A percentile compares a stretch with the other conserved stretches of the same genome.
Conservation (phyloP, 164 flowering plant species). For the Hamamelis virginiana region DNA sequence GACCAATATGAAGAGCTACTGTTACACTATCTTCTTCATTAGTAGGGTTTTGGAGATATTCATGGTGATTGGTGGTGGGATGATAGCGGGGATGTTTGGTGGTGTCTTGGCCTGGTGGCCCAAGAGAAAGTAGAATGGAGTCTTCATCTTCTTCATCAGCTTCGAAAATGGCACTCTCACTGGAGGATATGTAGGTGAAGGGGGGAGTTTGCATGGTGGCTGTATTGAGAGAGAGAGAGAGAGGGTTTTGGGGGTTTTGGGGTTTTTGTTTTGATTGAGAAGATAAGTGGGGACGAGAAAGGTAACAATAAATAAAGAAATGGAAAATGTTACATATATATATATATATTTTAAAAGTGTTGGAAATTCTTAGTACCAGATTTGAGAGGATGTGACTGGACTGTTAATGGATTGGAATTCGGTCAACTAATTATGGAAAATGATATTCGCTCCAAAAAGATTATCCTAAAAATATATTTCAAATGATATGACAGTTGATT, state of each 20-base stretch:
- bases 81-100: neutral
- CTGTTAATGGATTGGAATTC: no score
- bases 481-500: no score
- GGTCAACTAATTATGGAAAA: no score
- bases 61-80: neutral
- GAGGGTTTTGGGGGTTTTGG: slow-evolving; percentile 12
- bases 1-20: slow-evolving; percentile 59
- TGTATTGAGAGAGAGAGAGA: slow-evolving; percentile 10
- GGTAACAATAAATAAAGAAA: slow-evolving; percentile 16
- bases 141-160: slow-evolving; percentile 44
- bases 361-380: no score
- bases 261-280: slow-evolving; percentile 19
- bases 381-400: no score
- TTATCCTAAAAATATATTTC: no score
- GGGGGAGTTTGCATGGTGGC: slow-evolving; percentile 35
- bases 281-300: slow-evolving; percentile 21
- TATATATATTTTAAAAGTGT: no score
- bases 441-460: no score
- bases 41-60: slow-evolving; percentile 14
- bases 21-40: slow-evolving; percentile 35
- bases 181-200: slow-evolving; percentile 27
- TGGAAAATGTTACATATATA: no score
- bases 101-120: slow-evolving; percentile 48
- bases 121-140: slow-evolving; percentile 48
- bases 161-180: slow-evolving; percentile 28